These are phyloP conservation scores for Podila minutissima DNA, from an alignment of 192 early-diverging fungal species.

Conservation along the genomic window DNA sequence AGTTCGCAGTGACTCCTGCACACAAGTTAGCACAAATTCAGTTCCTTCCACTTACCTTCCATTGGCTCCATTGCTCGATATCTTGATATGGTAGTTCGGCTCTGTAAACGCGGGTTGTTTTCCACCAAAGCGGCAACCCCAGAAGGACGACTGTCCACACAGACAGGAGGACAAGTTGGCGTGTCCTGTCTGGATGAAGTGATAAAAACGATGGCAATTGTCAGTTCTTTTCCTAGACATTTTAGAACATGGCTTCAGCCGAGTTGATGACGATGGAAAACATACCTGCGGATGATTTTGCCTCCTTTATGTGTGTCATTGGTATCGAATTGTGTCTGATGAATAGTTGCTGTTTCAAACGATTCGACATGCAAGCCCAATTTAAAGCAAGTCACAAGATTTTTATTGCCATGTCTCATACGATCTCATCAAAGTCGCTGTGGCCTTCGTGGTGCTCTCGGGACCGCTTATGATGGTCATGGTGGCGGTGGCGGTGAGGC, in stretches of 20 bases:
- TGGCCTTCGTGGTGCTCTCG: not conserved
- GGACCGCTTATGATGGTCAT: not conserved
- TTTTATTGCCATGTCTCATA: too few relatives aligned
- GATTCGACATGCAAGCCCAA: not conserved
- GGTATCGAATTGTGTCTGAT: not conserved
- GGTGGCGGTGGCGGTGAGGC: not conserved
- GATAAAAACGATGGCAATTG: not conserved
- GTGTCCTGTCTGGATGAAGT: conserved; percentile 15
- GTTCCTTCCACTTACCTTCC: conserved; percentile 23
- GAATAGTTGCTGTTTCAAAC: not conserved
- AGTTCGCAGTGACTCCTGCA: not conserved
- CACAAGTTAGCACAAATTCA: not conserved
- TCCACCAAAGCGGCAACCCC: conserved; percentile 74
- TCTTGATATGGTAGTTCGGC: conserved; percentile 67
- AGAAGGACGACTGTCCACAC: conserved; percentile 63
- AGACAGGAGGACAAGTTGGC: conserved; percentile 30
- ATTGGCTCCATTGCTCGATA: conserved; percentile 57
- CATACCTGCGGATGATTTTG: not conserved
- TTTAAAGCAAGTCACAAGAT: too few relatives aligned
- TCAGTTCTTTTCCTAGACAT: not conserved
- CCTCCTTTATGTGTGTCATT: not conserved
- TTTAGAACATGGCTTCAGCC: not conserved
- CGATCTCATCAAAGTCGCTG: not conserved
- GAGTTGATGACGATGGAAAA: too few relatives aligned
- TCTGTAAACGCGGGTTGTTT: conserved; percentile 76